Base-by-base conservation (phyloP, 345 rosid species). In the Syzygium oleosum region DNA sequence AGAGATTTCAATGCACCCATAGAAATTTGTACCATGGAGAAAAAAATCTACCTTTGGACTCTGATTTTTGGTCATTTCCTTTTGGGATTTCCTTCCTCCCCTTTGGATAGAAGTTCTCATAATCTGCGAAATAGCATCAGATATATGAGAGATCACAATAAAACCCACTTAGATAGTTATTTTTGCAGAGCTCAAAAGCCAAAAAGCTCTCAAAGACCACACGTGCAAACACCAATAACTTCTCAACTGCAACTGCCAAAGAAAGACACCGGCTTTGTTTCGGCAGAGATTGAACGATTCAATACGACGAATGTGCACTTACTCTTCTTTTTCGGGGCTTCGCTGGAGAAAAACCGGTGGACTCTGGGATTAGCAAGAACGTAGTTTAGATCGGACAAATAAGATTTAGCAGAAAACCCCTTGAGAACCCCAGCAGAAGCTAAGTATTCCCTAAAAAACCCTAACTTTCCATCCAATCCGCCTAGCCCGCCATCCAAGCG, bases 51-150 rank as follows among this genome's bases (percentile, higher is more conserved):
- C 99, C 98, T 95, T 95, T 97, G 63, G 97, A 93, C 11, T 95
- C 97, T 3, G 99, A 94, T 89, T 98, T 95, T 88, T 95, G 97
- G 56, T 92, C 97, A 84, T 93, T 89, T 88, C 91, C 94, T 92
- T 96, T 95, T 2, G 99, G 97, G 54, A 87, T 88, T 92, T 95
- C 97, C 93, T 98, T 96, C 91, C 93, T 93, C 59, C 91, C 99
- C 92, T 98, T 96, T 0, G 98, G 99, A 84, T 90, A 94, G 88
- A 93, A 98, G 73, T 94, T 96, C 92, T 96, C 99, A 91, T 94
- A 96, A 92, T 98, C 99, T 97, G 93, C 90, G 90, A 85, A 22
- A 31, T 52, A 52, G 84, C 38, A n/a, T 61, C 73, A 61, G 73
- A 61, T 12, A 61, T 13, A 61, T 61, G 73, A 61, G 73, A n/a